Percentiles rank a stretch among this genome's conserved stretches.
Conservation (phyloP, 768 basidiomycete species). For the Trametes cingulata region DNA sequence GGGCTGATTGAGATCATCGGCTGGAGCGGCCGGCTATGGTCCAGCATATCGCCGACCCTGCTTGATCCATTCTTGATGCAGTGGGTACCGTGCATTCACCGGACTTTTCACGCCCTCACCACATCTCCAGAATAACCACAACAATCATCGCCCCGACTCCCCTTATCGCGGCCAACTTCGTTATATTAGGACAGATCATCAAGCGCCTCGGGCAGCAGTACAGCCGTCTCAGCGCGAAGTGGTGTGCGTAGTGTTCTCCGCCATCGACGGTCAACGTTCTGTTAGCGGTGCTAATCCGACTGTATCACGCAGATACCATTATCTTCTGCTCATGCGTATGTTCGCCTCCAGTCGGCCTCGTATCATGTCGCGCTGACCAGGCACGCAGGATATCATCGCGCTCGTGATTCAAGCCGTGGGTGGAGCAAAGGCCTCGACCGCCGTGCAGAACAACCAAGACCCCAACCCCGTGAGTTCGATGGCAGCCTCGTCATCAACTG, state of each 20-base stretch:
- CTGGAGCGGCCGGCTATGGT: slow-evolving; percentile 41
- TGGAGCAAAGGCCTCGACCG: slow-evolving; percentile 49
- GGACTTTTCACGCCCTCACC: neutral
- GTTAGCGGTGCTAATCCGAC: neutral
- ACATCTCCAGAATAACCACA: slow-evolving; percentile 41
- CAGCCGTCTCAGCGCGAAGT: slow-evolving; percentile 45
- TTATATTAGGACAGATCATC: slow-evolving; percentile 54
- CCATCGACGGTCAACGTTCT: neutral
- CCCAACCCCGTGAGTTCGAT: slow-evolving; percentile 24
- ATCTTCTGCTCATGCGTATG: slow-evolving; percentile 43
- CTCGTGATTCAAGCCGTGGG: slow-evolving; percentile 67
- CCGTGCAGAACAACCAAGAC: slow-evolving; percentile 24
- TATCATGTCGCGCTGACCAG: neutral
- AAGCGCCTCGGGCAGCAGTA: slow-evolving; percentile 44
- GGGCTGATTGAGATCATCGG: slow-evolving; percentile 40
- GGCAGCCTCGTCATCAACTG: neutral
- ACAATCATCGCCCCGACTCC: slow-evolving; percentile 61
- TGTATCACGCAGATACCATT: slow-evolving; percentile 38
- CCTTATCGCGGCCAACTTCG: slow-evolving; percentile 59
- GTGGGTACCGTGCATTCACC: slow-evolving; percentile 22
- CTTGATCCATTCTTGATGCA: slow-evolving; percentile 43
- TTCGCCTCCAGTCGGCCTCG: neutral
- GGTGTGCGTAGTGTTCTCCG: slow-evolving; percentile 37
- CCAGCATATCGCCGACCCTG: slow-evolving; percentile 26
- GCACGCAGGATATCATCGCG: slow-evolving; percentile 49